Conservation (phyloP, 768 basidiomycete species). For the Panaeolus cyanescens region DNA sequence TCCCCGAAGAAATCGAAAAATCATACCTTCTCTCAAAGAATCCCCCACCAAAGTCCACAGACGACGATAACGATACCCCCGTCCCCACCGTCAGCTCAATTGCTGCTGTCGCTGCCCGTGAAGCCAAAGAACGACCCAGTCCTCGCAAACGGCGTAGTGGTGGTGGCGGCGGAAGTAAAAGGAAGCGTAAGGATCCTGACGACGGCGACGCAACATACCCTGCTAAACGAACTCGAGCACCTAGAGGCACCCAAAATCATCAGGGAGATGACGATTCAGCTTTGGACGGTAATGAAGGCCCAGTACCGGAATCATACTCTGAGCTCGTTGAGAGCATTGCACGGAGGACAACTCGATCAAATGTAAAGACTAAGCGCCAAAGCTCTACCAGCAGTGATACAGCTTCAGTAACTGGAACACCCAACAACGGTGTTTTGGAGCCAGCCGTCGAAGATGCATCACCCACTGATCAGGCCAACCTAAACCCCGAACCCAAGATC, state of each 20-base stretch:
- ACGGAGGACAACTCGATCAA: conserved; percentile 51
- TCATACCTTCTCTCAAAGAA: conserved; percentile 40
- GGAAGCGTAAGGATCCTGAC: conserved; percentile 61
- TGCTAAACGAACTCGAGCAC: conserved; percentile 63
- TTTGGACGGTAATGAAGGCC: conserved; percentile 27
- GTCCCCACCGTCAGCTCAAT: conserved; percentile 27
- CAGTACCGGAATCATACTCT: conserved; percentile 28
- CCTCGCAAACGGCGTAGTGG: conserved; percentile 52
- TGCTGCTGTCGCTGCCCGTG: conserved; percentile 36
- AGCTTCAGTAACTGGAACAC: conserved; percentile 29
- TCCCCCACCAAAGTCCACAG: conserved; percentile 50
- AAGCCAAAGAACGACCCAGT: conserved; percentile 44
- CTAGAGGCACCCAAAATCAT: conserved; percentile 40
- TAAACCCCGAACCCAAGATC: conserved; percentile 10
- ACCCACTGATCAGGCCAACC: neutral
- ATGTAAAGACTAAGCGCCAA: conserved; percentile 39
- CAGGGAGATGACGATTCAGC: conserved; percentile 45
- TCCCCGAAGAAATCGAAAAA: conserved; percentile 40
- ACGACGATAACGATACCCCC: conserved; percentile 40
- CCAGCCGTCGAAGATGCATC: conserved; percentile 8
- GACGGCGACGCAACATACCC: conserved; percentile 71
- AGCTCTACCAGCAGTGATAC: conserved; percentile 58
- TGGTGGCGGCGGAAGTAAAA: conserved; percentile 34
- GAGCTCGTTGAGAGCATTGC: conserved; percentile 38
- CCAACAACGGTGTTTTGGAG: conserved; percentile 11